Evolutionary conservation across 1,139 yeast genomes (phyloP), one percentile per base, ranked within the genome.

Genomic region (Meyerozyma carpophila): DNA sequence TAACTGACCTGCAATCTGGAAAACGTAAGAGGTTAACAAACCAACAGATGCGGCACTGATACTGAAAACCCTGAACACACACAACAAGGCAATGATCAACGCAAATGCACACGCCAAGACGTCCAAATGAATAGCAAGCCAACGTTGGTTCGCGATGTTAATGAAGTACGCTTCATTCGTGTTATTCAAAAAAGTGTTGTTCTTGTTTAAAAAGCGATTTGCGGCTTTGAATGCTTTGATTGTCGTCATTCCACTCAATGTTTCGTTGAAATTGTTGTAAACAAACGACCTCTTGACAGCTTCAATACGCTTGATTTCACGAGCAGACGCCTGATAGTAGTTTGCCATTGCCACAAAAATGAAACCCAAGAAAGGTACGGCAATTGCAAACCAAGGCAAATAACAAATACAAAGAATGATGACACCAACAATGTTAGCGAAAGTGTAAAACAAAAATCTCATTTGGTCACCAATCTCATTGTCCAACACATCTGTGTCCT

Each of bases 401-500:
- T 71, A 73, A 48, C 65, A 61, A 46, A 66, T 66, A 56, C 77
- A 70, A 50, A 73, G 65, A 40, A 73, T 63, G 39, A 70, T 51
- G 45, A 71, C 66, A 43, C 77, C 78, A 48, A 69, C 61, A 41
- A 71, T 68, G 21, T 61, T 61, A 8, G 72, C 72, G 43, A 69
- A 52, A 11, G 75, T 69, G 53, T 68, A 70, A 11, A 70, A 52
- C 45, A 71, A 67, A 44, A 70, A 63, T 46, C 75, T 61, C 55
- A 69, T 56, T 48, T 71, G 75, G 47, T 72, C 77, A 29, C 75
- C 72, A 48, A 71, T 62, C 52, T 70, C 77, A 50, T 71, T 71
- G 53, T 72, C 77, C 50, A 73, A 65, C 8, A 73, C 63, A 52
- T 73, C 77, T 8, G 77, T 71, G 52, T 73, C 77, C 51, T 69